Evolutionary conservation across 805 yeast species (phyloP).

Genomic region (Nakazawaea holstii): DNA sequence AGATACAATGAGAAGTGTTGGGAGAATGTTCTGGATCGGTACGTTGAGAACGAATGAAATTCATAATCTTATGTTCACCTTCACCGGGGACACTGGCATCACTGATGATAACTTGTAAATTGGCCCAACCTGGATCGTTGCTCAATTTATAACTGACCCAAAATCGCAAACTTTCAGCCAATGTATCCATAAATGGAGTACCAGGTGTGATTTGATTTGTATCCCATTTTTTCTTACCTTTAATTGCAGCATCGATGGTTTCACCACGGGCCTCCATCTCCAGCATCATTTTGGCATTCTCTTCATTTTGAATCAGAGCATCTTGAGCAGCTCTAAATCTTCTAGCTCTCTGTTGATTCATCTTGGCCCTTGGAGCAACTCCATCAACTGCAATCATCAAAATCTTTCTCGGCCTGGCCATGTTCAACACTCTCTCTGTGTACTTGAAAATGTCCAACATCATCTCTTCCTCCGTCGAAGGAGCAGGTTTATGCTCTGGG

Average conservation of each 20-base stretch:
- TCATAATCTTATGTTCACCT: conserved; percentile 99
- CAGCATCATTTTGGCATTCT: conserved; percentile 52
- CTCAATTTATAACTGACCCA: conserved; percentile 90
- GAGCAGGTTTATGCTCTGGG: conserved; percentile 95
- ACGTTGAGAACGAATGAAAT: conserved; percentile 85
- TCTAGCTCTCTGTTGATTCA: conserved; percentile 95
- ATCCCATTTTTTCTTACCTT: conserved; percentile 82
- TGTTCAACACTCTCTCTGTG: conserved; percentile 83
- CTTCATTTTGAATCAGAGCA: conserved; percentile 73
- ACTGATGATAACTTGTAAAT: conserved; percentile 81
- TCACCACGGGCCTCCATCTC: conserved; percentile 66
- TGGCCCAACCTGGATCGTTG: conserved; percentile 90
- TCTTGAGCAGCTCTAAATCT: conserved; percentile 90
- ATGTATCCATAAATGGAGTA: conserved; percentile 92
- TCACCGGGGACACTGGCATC: conserved; percentile 99
- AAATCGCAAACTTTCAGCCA: conserved; percentile 77
- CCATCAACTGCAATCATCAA: conserved; percentile 97
- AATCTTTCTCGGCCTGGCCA: conserved; percentile 94
- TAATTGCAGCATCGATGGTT: conserved; percentile 67
- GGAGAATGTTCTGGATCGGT: conserved; percentile 84
- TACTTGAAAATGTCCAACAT: conserved; percentile 87
- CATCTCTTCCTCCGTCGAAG: conserved; percentile 97
- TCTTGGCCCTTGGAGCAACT: conserved; percentile 97
- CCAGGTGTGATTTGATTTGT: conserved; percentile 98
- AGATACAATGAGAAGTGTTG: conserved; percentile 91